Evolutionary conservation across 2,329 filamentous ascomycete genomes (phyloP), one percentile per base, ranked within the genome.

Genomic region (Pezicula radicicola): DNA sequence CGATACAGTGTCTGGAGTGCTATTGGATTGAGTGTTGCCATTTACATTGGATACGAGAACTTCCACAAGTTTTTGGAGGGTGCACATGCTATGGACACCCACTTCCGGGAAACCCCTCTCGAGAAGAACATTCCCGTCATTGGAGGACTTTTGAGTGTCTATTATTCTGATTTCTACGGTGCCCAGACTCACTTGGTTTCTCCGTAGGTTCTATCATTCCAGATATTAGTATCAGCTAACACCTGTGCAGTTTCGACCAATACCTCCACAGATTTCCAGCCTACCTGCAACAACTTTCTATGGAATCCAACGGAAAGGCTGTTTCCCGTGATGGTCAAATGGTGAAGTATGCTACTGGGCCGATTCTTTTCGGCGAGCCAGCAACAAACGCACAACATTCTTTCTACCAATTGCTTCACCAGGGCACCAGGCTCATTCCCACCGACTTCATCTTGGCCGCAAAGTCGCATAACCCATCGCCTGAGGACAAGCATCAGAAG

Each of bases 311-410:
- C 74, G 94, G 94, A 69, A 99, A 99, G 81, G 90, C 89, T 55
- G 91, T 97, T 68, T 96, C 93, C 56, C 85, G 83, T n/a, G 90
- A 94, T 66, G 87, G 84, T 52, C 87, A 91, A 36, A 83, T 95
- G 55, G 92, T 96, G 68, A 96, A 96, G 77, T 99, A 99, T 79
- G 97, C 92, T 53, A 99, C 94, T 36, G 93, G 94, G 46, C 84
- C 94, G 50, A 93, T 99, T 69, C 79, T 99, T 58, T 99, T 99
- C 70, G 94, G 94, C 68, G 94, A 99, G 80, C 94, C 94, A 49
- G 95, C 91, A 74, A 99, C 94, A 72, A 99, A 99, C 70, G 94
- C 94, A 42, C 94, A 99, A 79, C 94, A 99, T 83, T 97, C 94
- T 55, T 99, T 99, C 86, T 99, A 96, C 87, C 94, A 99, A 82